Evolutionary conservation across 2,329 filamentous ascomycete genomes (phyloP).

Genomic region (Colletotrichum melonis): DNA sequence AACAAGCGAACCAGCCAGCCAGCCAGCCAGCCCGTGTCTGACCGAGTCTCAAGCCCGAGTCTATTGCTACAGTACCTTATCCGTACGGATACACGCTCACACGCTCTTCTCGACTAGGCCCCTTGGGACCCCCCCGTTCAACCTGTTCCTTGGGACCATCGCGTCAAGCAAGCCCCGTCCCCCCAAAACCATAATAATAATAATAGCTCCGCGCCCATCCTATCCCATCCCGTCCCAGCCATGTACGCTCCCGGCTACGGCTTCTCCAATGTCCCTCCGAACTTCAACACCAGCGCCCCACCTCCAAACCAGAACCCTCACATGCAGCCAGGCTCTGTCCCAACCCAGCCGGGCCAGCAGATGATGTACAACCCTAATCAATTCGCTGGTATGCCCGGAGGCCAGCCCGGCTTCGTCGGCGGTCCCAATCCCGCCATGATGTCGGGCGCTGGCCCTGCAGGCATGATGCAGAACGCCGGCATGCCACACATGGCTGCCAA

Average conservation of each 20-base stretch:
- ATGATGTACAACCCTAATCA: constrained; percentile 72
- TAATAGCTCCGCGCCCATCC: constrained; percentile 30
- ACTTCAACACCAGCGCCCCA: constrained; percentile 62
- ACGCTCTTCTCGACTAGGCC: constrained; percentile 21
- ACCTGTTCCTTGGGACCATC: constrained; percentile 20
- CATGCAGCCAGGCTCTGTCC: constrained; percentile 56
- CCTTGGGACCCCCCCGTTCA: constrained; percentile 14
- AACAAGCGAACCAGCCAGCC: not conserved
- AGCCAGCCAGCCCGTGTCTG: constrained; percentile 19
- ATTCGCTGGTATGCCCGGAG: constrained; percentile 60
- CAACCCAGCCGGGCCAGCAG: constrained; percentile 57
- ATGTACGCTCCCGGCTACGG: constrained; percentile 69
- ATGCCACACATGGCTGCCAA: constrained; percentile 70
- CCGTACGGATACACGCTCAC: no score
- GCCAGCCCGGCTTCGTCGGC: constrained; percentile 61
- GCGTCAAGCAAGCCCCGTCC: constrained; percentile 10
- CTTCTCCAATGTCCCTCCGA: constrained; percentile 60
- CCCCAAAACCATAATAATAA: constrained; percentile 36
- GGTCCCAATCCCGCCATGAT: constrained; percentile 67
- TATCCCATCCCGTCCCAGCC: constrained; percentile 41
- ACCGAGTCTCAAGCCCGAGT: constrained; percentile 26
- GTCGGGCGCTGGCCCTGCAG: constrained; percentile 61
- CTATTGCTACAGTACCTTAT: constrained; percentile 17
- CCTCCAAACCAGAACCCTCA: constrained; percentile 56
- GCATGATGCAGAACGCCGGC: constrained; percentile 72